Conservation (phyloP, 306 rosid species). For the Bauhinia variegata region DNA sequence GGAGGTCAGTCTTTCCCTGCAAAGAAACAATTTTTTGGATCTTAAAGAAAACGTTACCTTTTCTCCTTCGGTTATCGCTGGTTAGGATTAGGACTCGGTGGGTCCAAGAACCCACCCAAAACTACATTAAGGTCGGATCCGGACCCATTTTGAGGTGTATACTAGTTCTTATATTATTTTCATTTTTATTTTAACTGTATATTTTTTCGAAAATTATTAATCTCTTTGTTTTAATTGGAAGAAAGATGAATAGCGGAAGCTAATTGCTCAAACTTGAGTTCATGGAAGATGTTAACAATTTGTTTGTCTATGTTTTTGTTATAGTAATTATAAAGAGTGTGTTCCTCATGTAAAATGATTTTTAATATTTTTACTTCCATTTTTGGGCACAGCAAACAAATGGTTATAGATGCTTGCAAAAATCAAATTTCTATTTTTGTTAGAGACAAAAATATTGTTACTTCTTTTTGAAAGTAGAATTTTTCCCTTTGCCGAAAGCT, state of each 20-base stretch:
- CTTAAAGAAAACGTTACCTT: too few relatives aligned
- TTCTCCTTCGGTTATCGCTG: too few relatives aligned
- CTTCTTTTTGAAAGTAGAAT: background rate
- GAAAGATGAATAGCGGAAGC: too few relatives aligned
- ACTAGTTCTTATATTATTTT: too few relatives aligned
- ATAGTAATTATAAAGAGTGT: too few relatives aligned
- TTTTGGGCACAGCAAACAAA: background rate
- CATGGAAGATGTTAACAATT: too few relatives aligned
- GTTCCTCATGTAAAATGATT: too few relatives aligned
- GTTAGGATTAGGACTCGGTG: background rate
- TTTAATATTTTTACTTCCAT: background rate
- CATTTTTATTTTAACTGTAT: too few relatives aligned
- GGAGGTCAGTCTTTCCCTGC: constrained; percentile 1
- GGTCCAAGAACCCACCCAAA: background rate
- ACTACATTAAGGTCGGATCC: background rate
- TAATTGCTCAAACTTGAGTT: too few relatives aligned
- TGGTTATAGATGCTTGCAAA: background rate
- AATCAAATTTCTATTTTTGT: background rate
- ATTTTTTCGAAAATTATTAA: too few relatives aligned
- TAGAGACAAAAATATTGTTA: background rate
- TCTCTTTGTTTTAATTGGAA: too few relatives aligned
- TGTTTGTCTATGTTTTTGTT: too few relatives aligned
- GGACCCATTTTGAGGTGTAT: background rate
- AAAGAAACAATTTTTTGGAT: background rate
- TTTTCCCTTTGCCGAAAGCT: background rate